These are phyloP conservation scores for Persicaria maculosa DNA, from an alignment of 148 eudicot genomes.

Conservation along the genomic window DNA sequence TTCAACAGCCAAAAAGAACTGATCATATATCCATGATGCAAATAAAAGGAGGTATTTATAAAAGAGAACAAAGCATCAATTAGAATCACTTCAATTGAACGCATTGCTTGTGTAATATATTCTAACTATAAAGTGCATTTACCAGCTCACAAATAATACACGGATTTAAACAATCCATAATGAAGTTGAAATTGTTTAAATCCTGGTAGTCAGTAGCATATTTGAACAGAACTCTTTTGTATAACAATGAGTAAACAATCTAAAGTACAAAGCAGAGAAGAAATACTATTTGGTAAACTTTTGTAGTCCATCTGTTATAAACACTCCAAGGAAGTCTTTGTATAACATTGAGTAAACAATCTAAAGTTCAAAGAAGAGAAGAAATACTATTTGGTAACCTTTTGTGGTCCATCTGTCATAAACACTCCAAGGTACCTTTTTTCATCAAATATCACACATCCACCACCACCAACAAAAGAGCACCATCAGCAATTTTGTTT, in stretches of 20 bases:
- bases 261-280: neutral
- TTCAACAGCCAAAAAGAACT: neutral
- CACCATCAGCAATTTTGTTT: neutral
- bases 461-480: neutral
- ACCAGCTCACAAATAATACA: neutral
- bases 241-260: neutral
- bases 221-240: neutral
- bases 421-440: constrained; percentile 38
- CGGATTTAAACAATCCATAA: neutral
- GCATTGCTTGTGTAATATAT: neutral
- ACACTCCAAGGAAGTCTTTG: neutral
- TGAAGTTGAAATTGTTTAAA: neutral
- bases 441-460: neutral
- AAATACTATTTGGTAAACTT: neutral
- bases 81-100: neutral
- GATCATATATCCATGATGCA: neutral
- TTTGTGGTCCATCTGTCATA: neutral
- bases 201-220: neutral
- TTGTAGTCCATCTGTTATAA: neutral
- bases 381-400: neutral
- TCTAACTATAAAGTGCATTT: neutral
- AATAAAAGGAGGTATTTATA: neutral
- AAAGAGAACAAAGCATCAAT: too few relatives aligned
- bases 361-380: neutral
- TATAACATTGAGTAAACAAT: neutral